phyloP scores from a whole-genome alignment of 305 asterid species.

The Rubia tinctorum region DNA sequence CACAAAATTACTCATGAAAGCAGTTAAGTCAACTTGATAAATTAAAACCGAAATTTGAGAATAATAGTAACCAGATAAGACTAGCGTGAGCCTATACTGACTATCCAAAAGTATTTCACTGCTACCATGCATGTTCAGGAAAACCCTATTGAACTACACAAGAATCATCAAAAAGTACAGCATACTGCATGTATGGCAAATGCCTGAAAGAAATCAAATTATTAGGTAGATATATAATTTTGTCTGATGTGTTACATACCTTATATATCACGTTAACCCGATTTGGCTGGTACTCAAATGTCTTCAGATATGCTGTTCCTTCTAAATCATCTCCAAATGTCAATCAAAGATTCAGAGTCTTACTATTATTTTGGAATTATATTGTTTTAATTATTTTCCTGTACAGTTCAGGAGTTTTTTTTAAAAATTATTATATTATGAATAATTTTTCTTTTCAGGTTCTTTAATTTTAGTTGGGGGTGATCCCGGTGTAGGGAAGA shows the following conservation, averaged over 20 bases:
- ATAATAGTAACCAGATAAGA: not conserved
- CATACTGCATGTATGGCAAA: not conserved
- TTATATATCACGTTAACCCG: not conserved
- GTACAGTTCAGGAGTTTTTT: not conserved
- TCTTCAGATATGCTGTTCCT: not conserved
- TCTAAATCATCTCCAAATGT: not conserved
- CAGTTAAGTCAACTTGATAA: not conserved
- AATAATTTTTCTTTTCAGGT: slow-evolving; percentile 42
- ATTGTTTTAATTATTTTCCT: not conserved
- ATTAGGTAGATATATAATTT: not conserved
- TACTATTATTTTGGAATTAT: not conserved
- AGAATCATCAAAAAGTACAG: not conserved
- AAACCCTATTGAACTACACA: not conserved
- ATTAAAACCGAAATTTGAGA: not conserved
- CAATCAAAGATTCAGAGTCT: not conserved
- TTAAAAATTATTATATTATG: not conserved
- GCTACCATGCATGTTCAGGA: not conserved
- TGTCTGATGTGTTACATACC: not conserved
- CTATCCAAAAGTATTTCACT: not conserved
- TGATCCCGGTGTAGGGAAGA: slow-evolving; percentile 99
- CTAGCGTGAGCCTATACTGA: not conserved
- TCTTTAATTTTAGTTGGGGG: slow-evolving; percentile 95
- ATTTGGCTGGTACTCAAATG: not conserved
- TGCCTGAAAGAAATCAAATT: not conserved
- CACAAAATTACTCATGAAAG: not conserved